Base-by-base conservation (phyloP, 2,329 filamentous ascomycete species). In the Colletotrichum nymphaeae region DNA sequence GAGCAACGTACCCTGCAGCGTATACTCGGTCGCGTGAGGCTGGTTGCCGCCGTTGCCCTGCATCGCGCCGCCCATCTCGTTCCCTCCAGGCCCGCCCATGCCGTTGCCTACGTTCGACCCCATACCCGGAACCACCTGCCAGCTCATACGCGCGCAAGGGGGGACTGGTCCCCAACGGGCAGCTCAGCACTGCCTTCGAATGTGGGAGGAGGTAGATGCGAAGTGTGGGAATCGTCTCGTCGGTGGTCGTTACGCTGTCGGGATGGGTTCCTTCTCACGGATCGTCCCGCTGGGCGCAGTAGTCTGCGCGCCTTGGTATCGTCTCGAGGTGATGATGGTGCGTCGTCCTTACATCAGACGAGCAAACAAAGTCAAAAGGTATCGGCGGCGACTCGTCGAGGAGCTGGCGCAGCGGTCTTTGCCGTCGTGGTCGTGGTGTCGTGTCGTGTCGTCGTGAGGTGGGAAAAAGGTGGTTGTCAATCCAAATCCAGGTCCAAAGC, bases 11-110 rank as follows among this genome's bases (percentile, higher is more conserved):
- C 85, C 89, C 83, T 91, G 89, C 49, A 91, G 82, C 7, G 89
- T 91, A 77, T 91, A 91, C 77, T 91, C 89, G 74, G 89, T 91
- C 75, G 88, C 88, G 78, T 88, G 87, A 55, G 88, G 89, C 76
- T 89, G 85, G 80, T 86, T 87, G 73, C 83, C 78, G 77, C 83
- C 82, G 78, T 85, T 84, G 76, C 83, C 80, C 80, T 85, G 84
- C 84, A 85, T 86, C 80, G 81, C 83, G 72, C 84, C 83, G 76
- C 82, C 81, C 78, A 86, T 83, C 80, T 84, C 85, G 80, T 85
- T 85, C 75, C 83, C 85, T 78, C 81, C 81, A 78, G 76, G 73
- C 28, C 64, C 69, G 64, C 79, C 79, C 60, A 82, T 76, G 72
- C 82, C 83, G 76, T 83, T 83, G 64, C 83, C 83, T 69, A 81